Evolutionary conservation across 345 rosid genomes (phyloP), one percentile per base, ranked within the genome.

Genomic region (Salix koriyanagi): DNA sequence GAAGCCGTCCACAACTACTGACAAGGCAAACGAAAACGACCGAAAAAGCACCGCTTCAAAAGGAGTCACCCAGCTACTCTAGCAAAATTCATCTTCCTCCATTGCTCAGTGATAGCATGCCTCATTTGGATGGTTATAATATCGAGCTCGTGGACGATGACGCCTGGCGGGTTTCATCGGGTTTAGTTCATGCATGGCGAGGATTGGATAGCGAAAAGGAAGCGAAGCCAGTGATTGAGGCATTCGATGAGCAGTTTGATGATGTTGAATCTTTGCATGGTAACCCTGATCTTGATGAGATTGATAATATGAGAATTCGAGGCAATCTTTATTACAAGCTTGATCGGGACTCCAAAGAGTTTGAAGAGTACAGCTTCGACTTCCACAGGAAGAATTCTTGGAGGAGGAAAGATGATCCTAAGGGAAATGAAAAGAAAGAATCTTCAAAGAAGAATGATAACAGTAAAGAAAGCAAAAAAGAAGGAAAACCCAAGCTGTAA

Each of bases 301-400:
- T 94, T 56, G 97, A 90, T 83, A 88, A 86, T 72, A 89, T 93
- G 97, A 92, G 94, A 73, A 75, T 92, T 36, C 90, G 89, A 3
- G 93, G 97, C 34, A 85, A 86, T 81, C 98, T 96, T 54, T 96
- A 92, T 71, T 92, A 83, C 81, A 93, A 96, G 80, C 89, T 92
- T 6, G 99, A 96, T 58, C 81, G 82, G 66, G 86, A 84, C 14
- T 92, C 98, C 65, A 93, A 85, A 71, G 97, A 96, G 84, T 93
- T 87, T 5, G 91, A 93, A 75, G 98, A 92, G 85, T 88, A 86
- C 80, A 86, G 76, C 75, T 88, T 82, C 65, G 94, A 96, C 36
- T 96, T 91, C 76, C 97, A 89, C 76, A 79, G 91, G 87, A 91
- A 75, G 87, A 89, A 89, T 66, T 81, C 82, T 18, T 67, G 81